phyloP scores from a whole-genome alignment of 768 basidiomycete genomes.

The Leccinum sublutescens region DNA sequence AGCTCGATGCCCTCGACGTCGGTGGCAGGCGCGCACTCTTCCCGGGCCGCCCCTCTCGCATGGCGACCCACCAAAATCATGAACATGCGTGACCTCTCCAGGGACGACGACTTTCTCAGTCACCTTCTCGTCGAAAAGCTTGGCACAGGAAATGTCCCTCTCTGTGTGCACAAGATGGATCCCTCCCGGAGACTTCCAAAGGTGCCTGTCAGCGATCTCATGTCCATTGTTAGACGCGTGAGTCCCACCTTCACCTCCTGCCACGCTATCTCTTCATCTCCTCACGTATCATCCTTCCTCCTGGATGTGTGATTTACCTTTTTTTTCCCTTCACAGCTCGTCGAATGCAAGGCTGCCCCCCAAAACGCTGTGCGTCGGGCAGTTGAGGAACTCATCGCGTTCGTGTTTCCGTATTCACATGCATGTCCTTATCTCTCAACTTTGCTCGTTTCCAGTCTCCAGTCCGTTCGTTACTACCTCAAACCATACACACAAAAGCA shows the following conservation, averaged over 20 bases:
- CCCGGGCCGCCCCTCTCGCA: conserved; percentile 34
- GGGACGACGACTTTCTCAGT: conserved; percentile 88
- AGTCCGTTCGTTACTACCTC: conserved; percentile 75
- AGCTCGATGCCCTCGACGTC: conserved; percentile 35
- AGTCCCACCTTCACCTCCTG: conserved; percentile 29
- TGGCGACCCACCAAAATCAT: conserved; percentile 88
- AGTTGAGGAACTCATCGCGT: conserved; percentile 78
- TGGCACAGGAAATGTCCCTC: conserved; percentile 74
- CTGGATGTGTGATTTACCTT: conserved; percentile 22
- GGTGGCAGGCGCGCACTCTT: conserved; percentile 24
- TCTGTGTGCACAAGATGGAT: conserved; percentile 91
- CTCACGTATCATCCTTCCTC: conserved; percentile 13
- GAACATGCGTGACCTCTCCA: conserved; percentile 87
- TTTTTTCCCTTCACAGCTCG: conserved; percentile 44
- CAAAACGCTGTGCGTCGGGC: conserved; percentile 64
- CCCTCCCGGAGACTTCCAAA: conserved; percentile 72
- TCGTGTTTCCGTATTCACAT: conserved; percentile 35
- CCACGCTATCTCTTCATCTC: conserved; percentile 31
- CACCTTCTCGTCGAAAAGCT: conserved; percentile 88
- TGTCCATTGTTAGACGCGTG: conserved; percentile 77
- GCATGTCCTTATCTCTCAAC: conserved; percentile 10
- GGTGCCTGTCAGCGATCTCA: conserved; percentile 64
- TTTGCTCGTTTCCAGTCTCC: conserved; percentile 47
- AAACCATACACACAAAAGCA: conserved; percentile 76
- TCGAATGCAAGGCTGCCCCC: conserved; percentile 51